Conservation (phyloP, 208 protist genomes). For the Leptomonas seymouri region DNA sequence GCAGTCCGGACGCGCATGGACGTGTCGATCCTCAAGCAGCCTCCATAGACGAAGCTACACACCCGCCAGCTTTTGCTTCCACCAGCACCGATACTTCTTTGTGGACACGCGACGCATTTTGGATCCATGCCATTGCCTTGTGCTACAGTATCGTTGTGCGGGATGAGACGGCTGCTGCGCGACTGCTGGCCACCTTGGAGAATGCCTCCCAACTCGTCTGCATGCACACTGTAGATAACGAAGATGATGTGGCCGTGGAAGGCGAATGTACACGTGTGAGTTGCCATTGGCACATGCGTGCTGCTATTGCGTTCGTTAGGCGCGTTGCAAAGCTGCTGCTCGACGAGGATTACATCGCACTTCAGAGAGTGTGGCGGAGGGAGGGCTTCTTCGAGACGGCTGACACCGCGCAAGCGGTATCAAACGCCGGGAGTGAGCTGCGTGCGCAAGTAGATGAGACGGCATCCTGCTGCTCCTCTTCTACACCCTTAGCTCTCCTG, state of each 20-base stretch:
- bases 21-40: too few relatives aligned
- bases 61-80: neutral
- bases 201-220: neutral
- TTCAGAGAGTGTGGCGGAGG: neutral
- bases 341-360: conserved; percentile 20
- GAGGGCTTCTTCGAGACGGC: neutral
- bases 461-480: neutral
- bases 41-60: too few relatives aligned
- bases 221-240: neutral
- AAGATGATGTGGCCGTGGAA: too few relatives aligned
- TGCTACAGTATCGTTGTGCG: conserved; percentile 25
- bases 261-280: too few relatives aligned
- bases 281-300: too few relatives aligned
- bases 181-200: conserved; percentile 13
- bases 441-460: too few relatives aligned
- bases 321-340: conserved; percentile 4
- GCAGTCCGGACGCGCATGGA: too few relatives aligned
- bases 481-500: neutral
- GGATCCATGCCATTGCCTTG: conserved; percentile 25
- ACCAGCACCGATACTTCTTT: neutral
- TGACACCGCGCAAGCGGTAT: too few relatives aligned
- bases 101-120: conserved; percentile 11
- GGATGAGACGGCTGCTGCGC: conserved; percentile 10
- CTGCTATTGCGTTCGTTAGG: conserved; percentile 5
- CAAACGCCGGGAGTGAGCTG: too few relatives aligned